Evolutionary conservation across 768 basidiomycete genomes (phyloP).

Genomic region (Leccinum truebloodii): DNA sequence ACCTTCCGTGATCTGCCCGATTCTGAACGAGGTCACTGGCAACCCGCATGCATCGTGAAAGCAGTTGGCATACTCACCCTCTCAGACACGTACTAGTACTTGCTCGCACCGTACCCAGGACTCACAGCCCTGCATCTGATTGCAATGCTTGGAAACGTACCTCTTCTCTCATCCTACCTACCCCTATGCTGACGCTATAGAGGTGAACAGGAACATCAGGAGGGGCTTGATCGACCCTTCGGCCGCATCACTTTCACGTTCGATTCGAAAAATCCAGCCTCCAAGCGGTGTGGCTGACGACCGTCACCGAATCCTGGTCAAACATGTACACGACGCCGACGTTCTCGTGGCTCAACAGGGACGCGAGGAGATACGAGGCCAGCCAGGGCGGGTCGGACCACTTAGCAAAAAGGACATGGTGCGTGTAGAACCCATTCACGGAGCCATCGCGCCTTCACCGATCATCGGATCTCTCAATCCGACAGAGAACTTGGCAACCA

Average conservation of each 20-base stretch:
- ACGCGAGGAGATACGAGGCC: conserved; percentile 38
- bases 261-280: conserved; percentile 41
- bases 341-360: conserved; percentile 30
- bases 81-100: conserved; percentile 34
- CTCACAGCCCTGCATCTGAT: conserved; percentile 28
- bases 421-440: background rate
- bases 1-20: conserved; percentile 40
- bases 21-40: conserved; percentile 33
- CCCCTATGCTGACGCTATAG: conserved; percentile 17
- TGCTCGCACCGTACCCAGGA: conserved; percentile 35
- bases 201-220: conserved; percentile 40
- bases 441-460: background rate
- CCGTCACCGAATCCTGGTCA: conserved; percentile 32
- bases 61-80: conserved; percentile 2
- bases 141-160: conserved; percentile 31
- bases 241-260: conserved; percentile 35
- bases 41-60: conserved; percentile 16
- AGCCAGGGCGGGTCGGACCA: conserved; percentile 34
- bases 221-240: conserved; percentile 19
- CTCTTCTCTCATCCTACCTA: conserved; percentile 13
- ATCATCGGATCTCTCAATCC: conserved; percentile 19
- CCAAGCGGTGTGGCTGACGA: conserved; percentile 50
- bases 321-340: conserved; percentile 34
- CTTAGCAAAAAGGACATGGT: conserved; percentile 34
- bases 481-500: conserved; percentile 38